phyloP scores from a whole-genome alignment of 2,329 filamentous ascomycete genomes.

The Akanthomyces lecanii region DNA sequence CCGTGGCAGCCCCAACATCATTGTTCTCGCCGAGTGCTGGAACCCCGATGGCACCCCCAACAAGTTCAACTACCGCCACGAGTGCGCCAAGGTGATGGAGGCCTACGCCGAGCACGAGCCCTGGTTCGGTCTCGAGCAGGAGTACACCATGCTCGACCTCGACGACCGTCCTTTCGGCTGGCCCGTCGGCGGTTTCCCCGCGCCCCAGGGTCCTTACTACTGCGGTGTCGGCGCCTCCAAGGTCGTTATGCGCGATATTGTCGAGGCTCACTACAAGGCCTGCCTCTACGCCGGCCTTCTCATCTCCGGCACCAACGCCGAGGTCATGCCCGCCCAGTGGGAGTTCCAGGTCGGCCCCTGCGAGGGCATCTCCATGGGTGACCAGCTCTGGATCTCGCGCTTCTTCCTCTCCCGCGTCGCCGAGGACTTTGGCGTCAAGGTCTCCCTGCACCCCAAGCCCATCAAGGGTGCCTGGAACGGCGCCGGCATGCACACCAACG shows the following conservation, averaged over 20 bases:
- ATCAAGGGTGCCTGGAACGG: constrained; percentile 94
- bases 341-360: constrained; percentile 96
- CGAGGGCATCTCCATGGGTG: constrained; percentile 83
- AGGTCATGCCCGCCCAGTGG: constrained; percentile 98
- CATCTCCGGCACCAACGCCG: constrained; percentile 97
- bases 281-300: constrained; percentile 85
- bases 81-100: constrained; percentile 86
- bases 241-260: constrained; percentile 96
- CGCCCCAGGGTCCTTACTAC: constrained; percentile 55
- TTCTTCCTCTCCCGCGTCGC: constrained; percentile 85
- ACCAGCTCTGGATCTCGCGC: constrained; percentile 86
- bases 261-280: constrained; percentile 62
- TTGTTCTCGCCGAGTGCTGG: constrained; percentile 94
- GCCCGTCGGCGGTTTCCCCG: constrained; percentile 71
- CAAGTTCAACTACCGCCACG: constrained; percentile 97
- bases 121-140: constrained; percentile 98
- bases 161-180: constrained; percentile 83
- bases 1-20: constrained; percentile 83
- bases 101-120: constrained; percentile 76
- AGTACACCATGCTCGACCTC: constrained; percentile 77
- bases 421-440: constrained; percentile 94
- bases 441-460: constrained; percentile 93
- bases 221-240: constrained; percentile 96
- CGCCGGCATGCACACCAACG: constrained; percentile 89
- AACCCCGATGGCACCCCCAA: constrained; percentile 91